These are phyloP conservation scores for Fusarium metavorans DNA, from an alignment of 2,329 filamentous ascomycete genomes.

Conservation along the genomic window DNA sequence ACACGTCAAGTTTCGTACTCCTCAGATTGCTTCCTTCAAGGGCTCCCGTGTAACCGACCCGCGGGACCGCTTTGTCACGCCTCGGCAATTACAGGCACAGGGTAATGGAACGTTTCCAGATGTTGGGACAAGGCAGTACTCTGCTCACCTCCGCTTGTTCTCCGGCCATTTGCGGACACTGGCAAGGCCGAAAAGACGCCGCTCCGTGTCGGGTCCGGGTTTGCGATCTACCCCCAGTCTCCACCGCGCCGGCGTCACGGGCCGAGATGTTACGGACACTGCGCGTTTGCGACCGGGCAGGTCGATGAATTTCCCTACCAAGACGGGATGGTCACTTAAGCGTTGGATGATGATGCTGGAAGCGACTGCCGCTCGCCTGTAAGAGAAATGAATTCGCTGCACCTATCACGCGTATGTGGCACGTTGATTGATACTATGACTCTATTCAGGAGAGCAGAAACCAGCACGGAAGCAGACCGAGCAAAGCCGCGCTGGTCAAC, in stretches of 20 bases:
- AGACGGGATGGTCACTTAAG: not conserved
- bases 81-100: conserved; percentile 32
- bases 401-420: conserved; percentile 5
- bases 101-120: conserved; percentile 41
- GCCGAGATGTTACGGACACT: conserved; percentile 32
- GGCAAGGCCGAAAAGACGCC: conserved; percentile 31
- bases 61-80: conserved; percentile 20
- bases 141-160: conserved; percentile 21
- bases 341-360: not conserved
- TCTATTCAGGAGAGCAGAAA: conserved; percentile 28
- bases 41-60: conserved; percentile 19
- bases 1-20: conserved; percentile 3
- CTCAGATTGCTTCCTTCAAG: conserved; percentile 13
- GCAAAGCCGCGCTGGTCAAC: conserved; percentile 25
- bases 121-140: conserved; percentile 28
- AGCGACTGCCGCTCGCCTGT: conserved; percentile 4
- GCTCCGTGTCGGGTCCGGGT: conserved; percentile 34
- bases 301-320: conserved; percentile 10
- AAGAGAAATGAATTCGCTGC: conserved; percentile 5
- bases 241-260: conserved; percentile 27
- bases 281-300: conserved; percentile 19
- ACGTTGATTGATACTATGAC: not conserved
- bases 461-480: conserved; percentile 34
- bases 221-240: conserved; percentile 3
- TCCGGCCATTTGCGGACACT: conserved; percentile 33